Percentiles rank a stretch among this genome's conserved stretches.
phyloP scores from a whole-genome alignment of 306 rosid species.

The Adenanthera pavonina region DNA sequence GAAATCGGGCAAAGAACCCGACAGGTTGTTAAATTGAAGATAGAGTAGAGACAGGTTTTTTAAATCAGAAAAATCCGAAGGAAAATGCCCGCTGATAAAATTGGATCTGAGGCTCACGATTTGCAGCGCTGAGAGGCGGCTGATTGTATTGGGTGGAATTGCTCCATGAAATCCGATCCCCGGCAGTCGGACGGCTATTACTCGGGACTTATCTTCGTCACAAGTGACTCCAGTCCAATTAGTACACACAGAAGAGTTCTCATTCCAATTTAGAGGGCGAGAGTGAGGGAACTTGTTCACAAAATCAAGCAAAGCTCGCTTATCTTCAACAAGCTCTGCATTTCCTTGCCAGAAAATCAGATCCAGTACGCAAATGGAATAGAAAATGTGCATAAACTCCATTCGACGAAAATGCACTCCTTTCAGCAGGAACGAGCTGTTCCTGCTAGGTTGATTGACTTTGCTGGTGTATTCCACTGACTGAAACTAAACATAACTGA shows the following conservation, averaged over 20 bases:
- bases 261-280: slow-evolving; percentile 75
- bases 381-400: slow-evolving; percentile 45
- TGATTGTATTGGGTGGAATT: slow-evolving; percentile 68
- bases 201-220: slow-evolving; percentile 52
- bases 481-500: slow-evolving; percentile 38
- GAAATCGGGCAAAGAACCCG: slow-evolving; percentile 78
- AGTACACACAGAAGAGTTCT: slow-evolving; percentile 55
- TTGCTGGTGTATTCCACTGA: slow-evolving; percentile 17
- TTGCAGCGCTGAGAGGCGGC: slow-evolving; percentile 67
- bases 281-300: slow-evolving; percentile 61
- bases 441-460: slow-evolving; percentile 42
- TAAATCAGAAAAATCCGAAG: slow-evolving; percentile 66
- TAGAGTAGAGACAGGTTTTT: slow-evolving; percentile 71
- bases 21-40: slow-evolving; percentile 78
- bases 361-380: slow-evolving; percentile 51
- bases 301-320: slow-evolving; percentile 74
- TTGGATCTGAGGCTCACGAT: slow-evolving; percentile 83
- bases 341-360: slow-evolving; percentile 47
- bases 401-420: slow-evolving; percentile 27
- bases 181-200: slow-evolving; percentile 68
- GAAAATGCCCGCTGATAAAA: slow-evolving; percentile 62
- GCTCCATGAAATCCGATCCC: slow-evolving; percentile 79
- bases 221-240: slow-evolving; percentile 87
- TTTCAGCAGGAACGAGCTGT: slow-evolving; percentile 55
- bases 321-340: slow-evolving; percentile 76